These are phyloP conservation scores for Baeospora myosura DNA, from an alignment of 1,284 basidiomycete genomes.

Conservation along the genomic window DNA sequence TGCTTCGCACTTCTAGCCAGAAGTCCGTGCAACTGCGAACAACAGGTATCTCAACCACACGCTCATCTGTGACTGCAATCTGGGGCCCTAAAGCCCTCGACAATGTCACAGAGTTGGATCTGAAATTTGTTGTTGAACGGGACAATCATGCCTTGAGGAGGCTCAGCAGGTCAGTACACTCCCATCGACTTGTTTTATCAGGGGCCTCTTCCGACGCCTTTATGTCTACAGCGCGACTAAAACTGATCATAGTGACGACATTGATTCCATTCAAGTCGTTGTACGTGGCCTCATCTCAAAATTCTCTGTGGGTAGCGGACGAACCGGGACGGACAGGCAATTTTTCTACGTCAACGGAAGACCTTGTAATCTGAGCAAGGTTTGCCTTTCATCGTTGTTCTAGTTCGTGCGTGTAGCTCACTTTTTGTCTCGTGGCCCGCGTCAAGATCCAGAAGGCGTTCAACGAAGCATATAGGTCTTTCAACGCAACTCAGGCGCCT, in stretches of 20 bases:
- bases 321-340: slow-evolving; percentile 79
- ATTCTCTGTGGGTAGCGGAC: slow-evolving; percentile 65
- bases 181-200: slow-evolving; percentile 4
- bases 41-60: slow-evolving; percentile 54
- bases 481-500: slow-evolving; percentile 77
- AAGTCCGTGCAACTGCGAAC: slow-evolving; percentile 72
- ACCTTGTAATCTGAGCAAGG: slow-evolving; percentile 78
- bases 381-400: slow-evolving; percentile 6
- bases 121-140: slow-evolving; percentile 61
- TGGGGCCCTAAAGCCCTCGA: slow-evolving; percentile 84
- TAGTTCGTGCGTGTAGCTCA: background rate
- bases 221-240: slow-evolving; percentile 13
- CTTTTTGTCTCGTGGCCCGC: too few species aligned
- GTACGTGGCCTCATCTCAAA: slow-evolving; percentile 77
- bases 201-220: slow-evolving; percentile 3
- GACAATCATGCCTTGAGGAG: slow-evolving; percentile 27
- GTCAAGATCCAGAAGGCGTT: slow-evolving; percentile 83
- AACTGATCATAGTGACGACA: slow-evolving; percentile 12
- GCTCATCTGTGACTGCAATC: slow-evolving; percentile 65
- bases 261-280: slow-evolving; percentile 36
- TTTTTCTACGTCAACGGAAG: slow-evolving; percentile 94
- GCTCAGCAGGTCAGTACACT: slow-evolving; percentile 14
- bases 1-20: slow-evolving; percentile 37
- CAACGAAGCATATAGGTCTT: slow-evolving; percentile 85
- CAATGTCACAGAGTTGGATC: slow-evolving; percentile 65